A percentile compares a stretch with the other conserved stretches of the same genome.
Evolutionary conservation across 352 stramenopile species (phyloP).

Genomic region (Phytophthora lateralis): DNA sequence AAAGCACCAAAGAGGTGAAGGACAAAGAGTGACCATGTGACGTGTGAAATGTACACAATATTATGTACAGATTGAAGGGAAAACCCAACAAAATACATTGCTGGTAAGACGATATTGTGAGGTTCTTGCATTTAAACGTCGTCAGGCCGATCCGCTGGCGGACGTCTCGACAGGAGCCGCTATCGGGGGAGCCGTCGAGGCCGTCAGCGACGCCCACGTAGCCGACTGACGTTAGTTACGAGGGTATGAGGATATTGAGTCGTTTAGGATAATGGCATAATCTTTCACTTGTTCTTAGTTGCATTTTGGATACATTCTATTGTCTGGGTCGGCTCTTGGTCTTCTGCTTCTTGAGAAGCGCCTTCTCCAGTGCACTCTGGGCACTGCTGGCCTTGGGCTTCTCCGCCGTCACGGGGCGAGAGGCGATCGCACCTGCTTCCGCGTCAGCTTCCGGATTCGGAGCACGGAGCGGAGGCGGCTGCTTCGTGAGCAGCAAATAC

Average conservation of each 20-base stretch:
- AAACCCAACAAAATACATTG: neutral
- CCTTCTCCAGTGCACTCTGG: constrained; percentile 30
- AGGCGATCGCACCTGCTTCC: neutral
- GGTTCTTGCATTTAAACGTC: neutral
- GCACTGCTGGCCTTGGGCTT: constrained; percentile 16
- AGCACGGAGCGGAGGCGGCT: constrained; percentile 15
- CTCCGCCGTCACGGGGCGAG: constrained; percentile 7
- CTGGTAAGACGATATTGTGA: too few species aligned
- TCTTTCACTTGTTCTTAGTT: too few species aligned
- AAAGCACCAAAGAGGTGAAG: neutral
- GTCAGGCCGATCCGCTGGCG: neutral
- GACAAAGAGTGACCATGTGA: neutral
- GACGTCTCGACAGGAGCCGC: neutral
- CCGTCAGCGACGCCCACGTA: constrained; percentile 18
- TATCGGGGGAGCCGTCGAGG: constrained; percentile 3
- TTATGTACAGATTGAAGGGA: neutral
- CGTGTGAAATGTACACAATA: neutral
- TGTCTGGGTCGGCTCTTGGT: constrained; percentile 20
- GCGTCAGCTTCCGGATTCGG: constrained; percentile 1
- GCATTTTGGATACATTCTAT: neutral
- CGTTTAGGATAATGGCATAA: too few species aligned
- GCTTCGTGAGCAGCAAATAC: constrained; percentile 36
- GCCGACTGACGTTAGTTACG: neutral
- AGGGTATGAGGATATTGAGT: too few species aligned
- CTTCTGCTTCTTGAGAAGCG: constrained; percentile 31